Base-by-base conservation (phyloP, 495 filamentous ascomycete species). In the Tuber brumale region DNA sequence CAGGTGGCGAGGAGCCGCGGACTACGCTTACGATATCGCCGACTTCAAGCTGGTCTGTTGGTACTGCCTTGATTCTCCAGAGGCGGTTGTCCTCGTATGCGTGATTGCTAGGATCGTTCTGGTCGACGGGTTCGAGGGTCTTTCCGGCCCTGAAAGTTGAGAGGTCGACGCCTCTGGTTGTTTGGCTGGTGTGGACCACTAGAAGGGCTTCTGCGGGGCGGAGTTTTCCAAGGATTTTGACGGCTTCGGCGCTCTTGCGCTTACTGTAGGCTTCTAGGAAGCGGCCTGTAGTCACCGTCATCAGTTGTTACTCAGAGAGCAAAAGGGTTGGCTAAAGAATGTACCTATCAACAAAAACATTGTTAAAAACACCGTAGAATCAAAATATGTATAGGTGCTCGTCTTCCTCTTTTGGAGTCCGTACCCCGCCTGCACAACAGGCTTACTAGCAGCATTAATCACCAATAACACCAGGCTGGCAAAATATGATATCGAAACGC, bases 221-320 rank as follows among this genome's bases (percentile, higher is more conserved):
- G 39, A 97, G 88, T 75, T 93, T 92, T 3, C 89, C 91, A 10
- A 97, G 86, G 69, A 90, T 88, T 69, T 91, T 88, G 6, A 97
- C 92, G 2, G 94, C 94, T 83, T 97, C 91, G 5, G 94, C 94
- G 0, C 93, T 92, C 82, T 91, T 93, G 3, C 93, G 90, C 85
- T 97, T 97, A 86, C 92, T 96, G 86, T 94, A 95, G 37, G 93
- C 91, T 85, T 97, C 94, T 70, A 97, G 87, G 71, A 90, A 89
- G 16, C 93, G 89, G 0, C 88, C 88, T 76, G n/a, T 27, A 43
- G 27, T 35, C 21, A 42, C 21, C 6, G 5, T 74, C 12, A 69
- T 75, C 48, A 70, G 69, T 31, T 16, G 3, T 43, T 21, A 45
- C 70, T 35, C 45, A 37, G 14, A 44, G n/a, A 73, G 39, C 27